A percentile compares a stretch with the other conserved stretches of the same genome.
phyloP scores from a whole-genome alignment of 208 protist genomes.

The Blechomonas ayalai region DNA sequence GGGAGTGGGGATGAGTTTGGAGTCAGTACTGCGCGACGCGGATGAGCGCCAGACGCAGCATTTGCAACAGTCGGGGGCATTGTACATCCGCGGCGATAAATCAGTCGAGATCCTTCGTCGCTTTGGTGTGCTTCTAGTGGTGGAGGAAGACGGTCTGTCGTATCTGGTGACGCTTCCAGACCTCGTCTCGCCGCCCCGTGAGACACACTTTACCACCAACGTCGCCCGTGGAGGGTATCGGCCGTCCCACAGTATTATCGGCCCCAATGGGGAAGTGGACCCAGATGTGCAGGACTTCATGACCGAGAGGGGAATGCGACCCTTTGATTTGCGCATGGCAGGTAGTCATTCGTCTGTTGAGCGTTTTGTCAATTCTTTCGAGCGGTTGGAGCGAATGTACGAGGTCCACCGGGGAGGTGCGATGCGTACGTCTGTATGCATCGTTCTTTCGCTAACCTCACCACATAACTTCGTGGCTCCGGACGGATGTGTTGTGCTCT shows the following conservation, averaged over 20 bases:
- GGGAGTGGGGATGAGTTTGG: constrained; percentile 44
- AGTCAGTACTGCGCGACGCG: constrained; percentile 57
- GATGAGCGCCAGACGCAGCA: constrained; percentile 64
- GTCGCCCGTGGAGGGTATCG: constrained; percentile 14
- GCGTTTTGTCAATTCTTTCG: constrained; percentile 70
- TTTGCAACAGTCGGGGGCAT: constrained; percentile 33
- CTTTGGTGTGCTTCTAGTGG: constrained; percentile 58
- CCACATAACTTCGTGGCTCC: constrained; percentile 54
- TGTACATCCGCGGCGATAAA: constrained; percentile 74
- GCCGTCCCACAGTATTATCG: constrained; percentile 24
- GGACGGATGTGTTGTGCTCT: constrained; percentile 72
- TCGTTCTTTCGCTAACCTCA: constrained; percentile 52
- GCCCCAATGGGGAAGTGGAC: constrained; percentile 75
- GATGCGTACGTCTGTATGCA: constrained; percentile 53
- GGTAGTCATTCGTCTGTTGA: constrained; percentile 66
- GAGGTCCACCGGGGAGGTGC: constrained; percentile 63
- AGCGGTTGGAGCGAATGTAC: constrained; percentile 74
- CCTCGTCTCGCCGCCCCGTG: constrained; percentile 5
- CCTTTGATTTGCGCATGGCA: constrained; percentile 80
- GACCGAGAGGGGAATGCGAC: constrained; percentile 52
- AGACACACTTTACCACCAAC: background rate
- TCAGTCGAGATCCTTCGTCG: constrained; percentile 66
- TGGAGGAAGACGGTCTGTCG: constrained; percentile 52
- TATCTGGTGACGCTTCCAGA: constrained; percentile 83
- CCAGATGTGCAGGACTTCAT: constrained; percentile 66